These are phyloP conservation scores for Lepiota brunneoincarnata DNA, from an alignment of 768 basidiomycete genomes.

Conservation along the genomic window DNA sequence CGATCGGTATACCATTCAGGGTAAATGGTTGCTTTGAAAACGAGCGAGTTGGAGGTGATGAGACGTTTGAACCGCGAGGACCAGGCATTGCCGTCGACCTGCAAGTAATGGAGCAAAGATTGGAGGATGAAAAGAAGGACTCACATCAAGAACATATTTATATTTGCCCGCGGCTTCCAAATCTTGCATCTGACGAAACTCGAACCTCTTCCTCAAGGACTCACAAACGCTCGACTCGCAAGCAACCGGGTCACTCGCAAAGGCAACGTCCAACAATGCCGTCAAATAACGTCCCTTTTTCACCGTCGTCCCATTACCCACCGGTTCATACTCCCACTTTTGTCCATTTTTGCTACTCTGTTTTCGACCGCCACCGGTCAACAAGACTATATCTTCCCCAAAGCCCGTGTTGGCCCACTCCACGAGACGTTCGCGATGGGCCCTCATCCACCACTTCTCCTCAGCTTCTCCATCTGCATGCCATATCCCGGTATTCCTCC, in stretches of 20 bases:
- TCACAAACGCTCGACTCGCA: slow-evolving; percentile 43
- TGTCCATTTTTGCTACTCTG: not conserved
- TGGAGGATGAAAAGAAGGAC: slow-evolving; percentile 14
- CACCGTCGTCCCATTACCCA: not conserved
- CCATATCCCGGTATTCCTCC: slow-evolving; percentile 67
- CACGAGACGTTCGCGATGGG: slow-evolving; percentile 45
- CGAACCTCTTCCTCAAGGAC: slow-evolving; percentile 41
- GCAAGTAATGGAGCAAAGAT: not conserved
- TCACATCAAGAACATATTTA: slow-evolving; percentile 59
- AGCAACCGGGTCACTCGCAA: slow-evolving; percentile 39
- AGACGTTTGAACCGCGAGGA: slow-evolving; percentile 60
- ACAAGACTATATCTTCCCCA: not conserved
- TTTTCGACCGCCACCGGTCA: not conserved
- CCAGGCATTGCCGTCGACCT: slow-evolving; percentile 63
- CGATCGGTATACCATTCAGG: slow-evolving; percentile 65
- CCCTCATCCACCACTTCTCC: slow-evolving; percentile 37
- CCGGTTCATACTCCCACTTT: not conserved
- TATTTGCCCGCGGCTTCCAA: slow-evolving; percentile 46
- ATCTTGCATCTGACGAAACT: slow-evolving; percentile 45
- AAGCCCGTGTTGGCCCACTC: slow-evolving; percentile 25
- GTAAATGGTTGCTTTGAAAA: slow-evolving; percentile 64
- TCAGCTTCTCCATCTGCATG: slow-evolving; percentile 23
- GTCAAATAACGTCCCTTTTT: slow-evolving; percentile 18
- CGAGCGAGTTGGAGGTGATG: slow-evolving; percentile 53
- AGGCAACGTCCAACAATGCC: slow-evolving; percentile 57